Evolutionary conservation across 2,329 filamentous ascomycete genomes (phyloP).

Genomic region (Claviceps sp.): DNA sequence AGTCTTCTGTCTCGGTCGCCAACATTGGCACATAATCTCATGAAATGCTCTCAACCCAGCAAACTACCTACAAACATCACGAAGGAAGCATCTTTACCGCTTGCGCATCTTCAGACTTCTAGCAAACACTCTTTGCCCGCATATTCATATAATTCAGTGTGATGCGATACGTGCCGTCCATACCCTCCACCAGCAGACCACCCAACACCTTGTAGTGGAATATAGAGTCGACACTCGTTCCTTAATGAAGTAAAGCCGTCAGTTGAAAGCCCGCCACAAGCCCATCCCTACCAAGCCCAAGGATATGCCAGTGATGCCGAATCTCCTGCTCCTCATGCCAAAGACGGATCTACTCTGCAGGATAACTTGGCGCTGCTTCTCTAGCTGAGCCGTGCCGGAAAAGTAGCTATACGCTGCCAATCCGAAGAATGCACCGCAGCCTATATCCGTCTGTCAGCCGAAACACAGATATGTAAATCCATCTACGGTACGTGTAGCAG

Average conservation of each 20-base stretch:
- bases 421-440: constrained; percentile 61
- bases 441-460: constrained; percentile 26
- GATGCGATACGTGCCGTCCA: not conserved
- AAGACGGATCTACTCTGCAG: constrained; percentile 56
- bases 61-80: too few species aligned
- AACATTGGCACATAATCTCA: too few species aligned
- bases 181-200: not conserved
- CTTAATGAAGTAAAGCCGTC: not conserved
- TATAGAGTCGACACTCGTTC: not conserved
- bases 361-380: constrained; percentile 51
- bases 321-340: constrained; percentile 55
- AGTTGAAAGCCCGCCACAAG: constrained; percentile 50
- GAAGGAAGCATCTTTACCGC: too few species aligned
- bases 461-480: not conserved
- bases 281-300: constrained; percentile 56
- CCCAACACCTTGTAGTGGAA: not conserved
- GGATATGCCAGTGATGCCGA: constrained; percentile 56
- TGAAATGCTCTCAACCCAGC: too few species aligned
- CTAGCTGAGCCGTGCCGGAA: constrained; percentile 59
- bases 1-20: too few species aligned
- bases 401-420: constrained; percentile 67
- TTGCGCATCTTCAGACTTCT: too few species aligned
- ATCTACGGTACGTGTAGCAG: too few species aligned
- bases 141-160: not conserved
- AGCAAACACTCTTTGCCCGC: not conserved